Evolutionary conservation across 1,284 basidiomycete genomes (phyloP), one percentile per base, ranked within the genome.

Genomic region (Inonotus obliquus): DNA sequence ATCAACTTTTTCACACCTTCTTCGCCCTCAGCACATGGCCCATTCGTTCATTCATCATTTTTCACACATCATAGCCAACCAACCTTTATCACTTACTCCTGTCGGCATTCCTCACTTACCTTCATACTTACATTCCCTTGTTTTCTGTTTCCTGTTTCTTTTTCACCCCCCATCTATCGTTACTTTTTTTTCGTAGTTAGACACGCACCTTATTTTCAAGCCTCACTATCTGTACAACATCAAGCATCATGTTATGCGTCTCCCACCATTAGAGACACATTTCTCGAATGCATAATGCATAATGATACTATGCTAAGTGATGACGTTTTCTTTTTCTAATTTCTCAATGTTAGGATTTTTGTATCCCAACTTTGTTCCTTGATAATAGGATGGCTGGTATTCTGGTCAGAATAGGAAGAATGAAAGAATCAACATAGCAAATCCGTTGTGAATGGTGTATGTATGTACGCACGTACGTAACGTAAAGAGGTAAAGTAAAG

Each of bases 261-360:
- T 55, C 29, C 2, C 21, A 19, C 13, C n/a, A 21, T 4, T 21
- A 29, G 1, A 41, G 52, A 54, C 59, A 37, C 41, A 47, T 52
- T 39, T 54, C 53, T 49, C 47, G 48, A 32, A 60, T 60, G 52
- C 59, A 60, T 60, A 32, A 60, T 60, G 52, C 59, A 60, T 60
- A 60, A 55, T 60, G 41, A 25, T n/a, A 11, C 17, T 2, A 44
- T 44, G 41, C 1, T 44, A 44, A 17, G 41, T 44, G 41, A 44
- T 21, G 41, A 44, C 41, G 32, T 9, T 32, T 44, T n/a, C 38
- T 39, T 13, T n/a, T 0, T 39, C 11, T 44, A 14, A 21, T 5
- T 44, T n/a, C 13, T 21, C 47, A 23, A 32, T 32, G 32, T 4
- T 49, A 10, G 21, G 47, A 49, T 14, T 27, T 25, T 19, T 23